Percentiles rank a stretch among this genome's conserved stretches.
Evolutionary conservation across 2,329 filamentous ascomycete genomes (phyloP).

Genomic region (Phoma sp.): DNA sequence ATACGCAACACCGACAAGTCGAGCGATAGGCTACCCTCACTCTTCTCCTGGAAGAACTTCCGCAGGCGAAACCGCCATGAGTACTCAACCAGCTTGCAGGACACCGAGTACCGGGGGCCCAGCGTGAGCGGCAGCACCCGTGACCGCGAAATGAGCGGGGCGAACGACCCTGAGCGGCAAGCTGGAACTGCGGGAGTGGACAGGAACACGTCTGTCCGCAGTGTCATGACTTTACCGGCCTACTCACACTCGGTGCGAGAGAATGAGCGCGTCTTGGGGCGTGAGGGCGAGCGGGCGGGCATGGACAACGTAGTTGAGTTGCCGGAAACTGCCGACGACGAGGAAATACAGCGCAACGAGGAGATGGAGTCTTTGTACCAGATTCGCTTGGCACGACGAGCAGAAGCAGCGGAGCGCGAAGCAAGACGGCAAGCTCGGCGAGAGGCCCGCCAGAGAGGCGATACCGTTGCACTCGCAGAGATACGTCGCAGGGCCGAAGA

Average conservation of each 20-base stretch:
- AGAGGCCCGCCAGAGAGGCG: slow-evolving; percentile 76
- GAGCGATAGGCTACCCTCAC: slow-evolving; percentile 39
- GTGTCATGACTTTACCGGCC: slow-evolving; percentile 90
- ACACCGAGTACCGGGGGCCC: slow-evolving; percentile 38
- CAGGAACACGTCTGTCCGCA: slow-evolving; percentile 84
- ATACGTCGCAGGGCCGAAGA: slow-evolving; percentile 60
- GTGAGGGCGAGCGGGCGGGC: slow-evolving; percentile 89
- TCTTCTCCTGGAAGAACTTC: slow-evolving; percentile 42
- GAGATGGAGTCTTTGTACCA: slow-evolving; percentile 95
- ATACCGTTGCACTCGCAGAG: slow-evolving; percentile 70
- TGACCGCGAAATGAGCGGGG: slow-evolving; percentile 40
- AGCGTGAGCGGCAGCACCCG: slow-evolving; percentile 29
- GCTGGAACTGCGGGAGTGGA: slow-evolving; percentile 63
- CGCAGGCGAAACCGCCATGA: slow-evolving; percentile 36
- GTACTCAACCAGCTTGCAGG: slow-evolving; percentile 46
- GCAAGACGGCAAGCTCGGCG: slow-evolving; percentile 72
- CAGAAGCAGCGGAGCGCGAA: slow-evolving; percentile 79
- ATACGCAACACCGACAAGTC: slow-evolving; percentile 12
- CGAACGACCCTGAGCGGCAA: slow-evolving; percentile 38
- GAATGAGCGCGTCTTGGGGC: slow-evolving; percentile 81
- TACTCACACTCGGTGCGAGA: slow-evolving; percentile 78
- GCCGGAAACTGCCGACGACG: slow-evolving; percentile 79
- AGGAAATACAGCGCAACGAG: slow-evolving; percentile 79
- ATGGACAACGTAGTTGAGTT: slow-evolving; percentile 91
- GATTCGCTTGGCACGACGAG: slow-evolving; percentile 79